Evolutionary conservation across 768 basidiomycete species (phyloP).

Genomic region (Tricholoma furcatifolium): DNA sequence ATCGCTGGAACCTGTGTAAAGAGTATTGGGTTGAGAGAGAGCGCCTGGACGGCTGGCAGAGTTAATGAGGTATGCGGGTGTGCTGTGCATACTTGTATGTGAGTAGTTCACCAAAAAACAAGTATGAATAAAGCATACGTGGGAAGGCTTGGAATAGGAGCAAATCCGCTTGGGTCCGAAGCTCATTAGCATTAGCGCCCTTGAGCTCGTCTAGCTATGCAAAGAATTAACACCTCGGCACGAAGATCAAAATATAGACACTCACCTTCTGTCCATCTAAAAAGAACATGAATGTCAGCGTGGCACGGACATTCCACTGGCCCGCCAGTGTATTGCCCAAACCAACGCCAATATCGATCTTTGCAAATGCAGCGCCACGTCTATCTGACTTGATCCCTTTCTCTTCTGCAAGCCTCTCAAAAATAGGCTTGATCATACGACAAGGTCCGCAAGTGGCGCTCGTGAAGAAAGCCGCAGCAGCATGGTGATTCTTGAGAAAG

Average conservation of each 20-base stretch:
- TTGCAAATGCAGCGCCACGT: constrained; percentile 72
- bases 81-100: constrained; percentile 40
- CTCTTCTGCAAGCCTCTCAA: constrained; percentile 72
- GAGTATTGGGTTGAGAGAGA: constrained; percentile 74
- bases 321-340: constrained; percentile 57
- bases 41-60: constrained; percentile 56
- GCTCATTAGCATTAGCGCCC: constrained; percentile 67
- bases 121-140: constrained; percentile 46
- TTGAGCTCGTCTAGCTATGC: constrained; percentile 65
- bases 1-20: constrained; percentile 71
- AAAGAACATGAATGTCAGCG: constrained; percentile 91
- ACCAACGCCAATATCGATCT: constrained; percentile 79
- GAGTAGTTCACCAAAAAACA: background rate
- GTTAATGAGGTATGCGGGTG: constrained; percentile 69
- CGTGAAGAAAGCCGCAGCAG: constrained; percentile 82
- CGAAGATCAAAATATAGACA: background rate
- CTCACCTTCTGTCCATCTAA: constrained; percentile 68
- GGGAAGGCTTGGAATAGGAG: constrained; percentile 78
- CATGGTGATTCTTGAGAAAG: constrained; percentile 64
- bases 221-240: background rate
- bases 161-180: constrained; percentile 72
- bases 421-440: constrained; percentile 78
- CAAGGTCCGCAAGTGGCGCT: constrained; percentile 79
- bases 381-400: constrained; percentile 42
- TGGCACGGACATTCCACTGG: constrained; percentile 68